Conservation (phyloP, 2,329 filamentous ascomycete genomes). For the Nemania abortiva region DNA sequence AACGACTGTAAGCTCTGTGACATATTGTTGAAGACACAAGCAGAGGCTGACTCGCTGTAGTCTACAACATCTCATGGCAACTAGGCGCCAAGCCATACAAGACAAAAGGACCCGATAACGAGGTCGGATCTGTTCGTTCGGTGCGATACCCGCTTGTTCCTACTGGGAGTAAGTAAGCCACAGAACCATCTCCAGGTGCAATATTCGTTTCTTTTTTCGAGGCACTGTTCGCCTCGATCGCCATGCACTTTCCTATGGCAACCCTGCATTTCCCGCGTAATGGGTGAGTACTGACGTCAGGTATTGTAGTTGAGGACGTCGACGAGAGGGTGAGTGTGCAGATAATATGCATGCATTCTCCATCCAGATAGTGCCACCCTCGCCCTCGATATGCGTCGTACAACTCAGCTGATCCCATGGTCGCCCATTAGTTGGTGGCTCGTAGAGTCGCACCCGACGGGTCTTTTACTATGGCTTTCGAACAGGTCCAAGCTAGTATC, state of each 20-base stretch:
- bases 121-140: background rate
- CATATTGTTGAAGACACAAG: background rate
- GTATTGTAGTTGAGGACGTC: background rate
- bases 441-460: background rate
- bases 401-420: background rate
- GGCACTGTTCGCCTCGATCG: background rate
- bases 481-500: constrained; percentile 26
- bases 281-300: background rate
- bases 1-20: background rate
- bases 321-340: background rate
- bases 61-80: constrained; percentile 8
- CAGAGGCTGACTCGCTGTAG: background rate
- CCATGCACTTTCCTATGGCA: background rate
- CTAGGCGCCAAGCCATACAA: background rate
- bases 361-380: background rate
- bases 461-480: constrained; percentile 15
- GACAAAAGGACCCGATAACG: background rate
- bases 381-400: background rate
- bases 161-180: background rate
- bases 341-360: background rate
- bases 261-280: background rate
- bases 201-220: background rate
- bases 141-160: constrained; percentile 1
- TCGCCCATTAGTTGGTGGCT: background rate
- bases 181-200: background rate